Evolutionary conservation across 352 stramenopile species (phyloP).

Genomic region (Poterioochromonas sp.): DNA sequence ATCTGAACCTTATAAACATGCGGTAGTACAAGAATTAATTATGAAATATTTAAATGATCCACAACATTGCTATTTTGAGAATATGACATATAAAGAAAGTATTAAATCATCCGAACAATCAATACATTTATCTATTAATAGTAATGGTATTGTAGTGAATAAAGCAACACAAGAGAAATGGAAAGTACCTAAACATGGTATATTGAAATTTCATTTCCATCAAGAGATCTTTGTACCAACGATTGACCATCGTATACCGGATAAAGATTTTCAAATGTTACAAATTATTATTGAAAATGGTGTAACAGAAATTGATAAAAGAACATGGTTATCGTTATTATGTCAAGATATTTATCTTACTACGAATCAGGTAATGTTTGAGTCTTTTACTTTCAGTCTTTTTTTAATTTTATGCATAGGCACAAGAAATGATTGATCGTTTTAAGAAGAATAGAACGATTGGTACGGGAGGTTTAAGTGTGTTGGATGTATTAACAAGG

Average conservation of each 20-base stretch:
- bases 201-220: conserved; percentile 7
- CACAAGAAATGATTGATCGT: conserved; percentile 23
- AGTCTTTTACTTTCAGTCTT: not conserved
- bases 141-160: not conserved
- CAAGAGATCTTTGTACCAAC: conserved; percentile 17
- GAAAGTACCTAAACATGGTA: not conserved
- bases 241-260: not conserved
- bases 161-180: not conserved
- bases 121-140: not conserved
- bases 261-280: conserved; percentile 3
- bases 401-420: not conserved
- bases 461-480: not conserved
- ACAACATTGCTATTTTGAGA: not conserved
- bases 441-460: conserved; percentile 20
- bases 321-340: not conserved
- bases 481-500: not conserved
- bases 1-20: not conserved
- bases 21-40: conserved; percentile 5
- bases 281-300: conserved; percentile 6
- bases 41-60: not conserved
- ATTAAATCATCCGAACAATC: not conserved
- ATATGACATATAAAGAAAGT: conserved; percentile 4
- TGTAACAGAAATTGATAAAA: not conserved
- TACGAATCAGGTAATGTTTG: not conserved
- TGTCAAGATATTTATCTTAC: conserved; percentile 30